Evolutionary conservation across 2,329 filamentous ascomycete species (phyloP).

Genomic region (Sclerotinia glacialis): DNA sequence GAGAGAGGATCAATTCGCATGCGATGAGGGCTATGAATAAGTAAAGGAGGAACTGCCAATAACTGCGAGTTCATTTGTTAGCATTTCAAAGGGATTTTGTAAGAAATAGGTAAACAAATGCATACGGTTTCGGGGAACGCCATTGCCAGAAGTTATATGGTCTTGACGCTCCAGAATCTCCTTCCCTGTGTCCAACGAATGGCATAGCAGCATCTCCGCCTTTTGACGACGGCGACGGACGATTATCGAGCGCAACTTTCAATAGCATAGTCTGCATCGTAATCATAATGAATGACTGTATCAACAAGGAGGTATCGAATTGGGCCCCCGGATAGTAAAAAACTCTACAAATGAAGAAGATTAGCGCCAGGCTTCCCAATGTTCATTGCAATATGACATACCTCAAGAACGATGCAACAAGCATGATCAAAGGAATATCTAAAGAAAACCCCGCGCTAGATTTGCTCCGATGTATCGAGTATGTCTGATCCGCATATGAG

Average conservation of each 20-base stretch:
- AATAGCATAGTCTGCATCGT: constrained; percentile 60
- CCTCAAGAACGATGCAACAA: constrained; percentile 65
- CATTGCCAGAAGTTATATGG: constrained; percentile 84
- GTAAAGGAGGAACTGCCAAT: constrained; percentile 75
- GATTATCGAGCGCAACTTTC: constrained; percentile 66
- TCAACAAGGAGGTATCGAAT: constrained; percentile 61
- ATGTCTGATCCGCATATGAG: constrained; percentile 63
- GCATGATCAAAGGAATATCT: constrained; percentile 71
- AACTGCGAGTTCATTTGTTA: constrained; percentile 46
- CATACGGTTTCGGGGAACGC: constrained; percentile 64
- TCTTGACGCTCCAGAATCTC: constrained; percentile 45
- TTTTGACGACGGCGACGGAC: constrained; percentile 57
- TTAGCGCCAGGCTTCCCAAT: neutral
- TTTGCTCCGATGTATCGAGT: constrained; percentile 62
- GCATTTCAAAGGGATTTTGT: neutral
- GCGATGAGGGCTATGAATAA: constrained; percentile 59
- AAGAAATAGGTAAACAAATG: constrained; percentile 2
- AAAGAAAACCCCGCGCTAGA: constrained; percentile 68
- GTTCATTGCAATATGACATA: constrained; percentile 38
- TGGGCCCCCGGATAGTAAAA: constrained; percentile 68
- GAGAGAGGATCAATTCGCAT: constrained; percentile 65
- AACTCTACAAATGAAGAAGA: constrained; percentile 46
- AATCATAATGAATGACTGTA: constrained; percentile 66
- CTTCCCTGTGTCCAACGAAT: constrained; percentile 50
- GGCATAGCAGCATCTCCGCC: constrained; percentile 60